Evolutionary conservation across 306 rosid genomes (phyloP).

Genomic region (Glycine tomentella): DNA sequence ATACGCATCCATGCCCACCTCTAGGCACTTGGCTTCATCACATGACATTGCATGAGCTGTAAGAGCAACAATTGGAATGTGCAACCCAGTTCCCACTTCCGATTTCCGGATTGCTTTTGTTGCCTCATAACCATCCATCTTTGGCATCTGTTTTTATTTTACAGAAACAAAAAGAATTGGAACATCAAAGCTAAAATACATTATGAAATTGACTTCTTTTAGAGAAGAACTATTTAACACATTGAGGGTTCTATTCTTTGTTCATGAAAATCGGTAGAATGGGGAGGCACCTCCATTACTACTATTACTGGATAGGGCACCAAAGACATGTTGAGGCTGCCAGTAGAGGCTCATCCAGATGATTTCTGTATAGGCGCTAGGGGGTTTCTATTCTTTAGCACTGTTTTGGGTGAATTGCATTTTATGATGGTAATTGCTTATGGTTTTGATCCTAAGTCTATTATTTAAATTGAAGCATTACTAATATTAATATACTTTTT

Average conservation of each 20-base stretch:
- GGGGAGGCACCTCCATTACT: background rate
- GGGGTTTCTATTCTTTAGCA: conserved; percentile 2
- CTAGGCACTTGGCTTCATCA: conserved; percentile 95
- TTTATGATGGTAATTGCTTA: conserved; percentile 4
- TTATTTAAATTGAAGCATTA: conserved; percentile 21
- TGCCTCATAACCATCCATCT: conserved; percentile 98
- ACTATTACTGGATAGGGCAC: background rate
- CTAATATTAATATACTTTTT: conserved; percentile 1
- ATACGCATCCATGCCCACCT: conserved; percentile 98
- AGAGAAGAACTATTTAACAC: background rate
- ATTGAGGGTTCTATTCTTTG: background rate
- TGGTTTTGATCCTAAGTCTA: background rate
- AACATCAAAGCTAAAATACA: conserved; percentile 7
- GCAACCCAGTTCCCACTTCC: conserved; percentile 70
- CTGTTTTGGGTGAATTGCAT: background rate
- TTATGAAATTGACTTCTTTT: conserved; percentile 3
- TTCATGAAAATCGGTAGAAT: background rate
- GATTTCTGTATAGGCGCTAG: background rate
- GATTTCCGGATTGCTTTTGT: conserved; percentile 89
- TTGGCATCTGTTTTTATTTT: conserved; percentile 82
- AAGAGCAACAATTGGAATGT: conserved; percentile 93
- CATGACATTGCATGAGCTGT: conserved; percentile 99
- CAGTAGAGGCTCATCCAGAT: background rate
- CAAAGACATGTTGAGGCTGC: background rate
- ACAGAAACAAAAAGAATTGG: conserved; percentile 21